phyloP scores from a whole-genome alignment of 2,329 filamentous ascomycete genomes.

The Neofusicoccum cordaticola region DNA sequence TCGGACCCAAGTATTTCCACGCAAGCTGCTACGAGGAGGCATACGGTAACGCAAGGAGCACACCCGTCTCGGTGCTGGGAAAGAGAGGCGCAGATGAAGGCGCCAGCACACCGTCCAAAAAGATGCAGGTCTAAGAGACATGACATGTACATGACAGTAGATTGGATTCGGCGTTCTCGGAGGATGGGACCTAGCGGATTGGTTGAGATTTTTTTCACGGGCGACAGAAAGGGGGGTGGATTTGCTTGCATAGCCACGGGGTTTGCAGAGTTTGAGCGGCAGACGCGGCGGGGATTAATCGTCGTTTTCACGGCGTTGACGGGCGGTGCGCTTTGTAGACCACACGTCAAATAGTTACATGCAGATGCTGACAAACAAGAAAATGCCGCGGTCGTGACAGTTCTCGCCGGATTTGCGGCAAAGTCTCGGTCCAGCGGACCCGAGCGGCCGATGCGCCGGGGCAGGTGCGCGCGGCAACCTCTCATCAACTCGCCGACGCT shows the following conservation, averaged over 20 bases:
- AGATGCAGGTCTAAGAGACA: constrained; percentile 12
- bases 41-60: constrained; percentile 27
- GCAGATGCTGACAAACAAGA: background rate
- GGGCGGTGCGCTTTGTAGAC: background rate
- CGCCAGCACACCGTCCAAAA: constrained; percentile 6
- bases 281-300: background rate
- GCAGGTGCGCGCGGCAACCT: background rate
- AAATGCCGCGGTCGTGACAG: background rate
- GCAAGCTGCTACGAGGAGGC: constrained; percentile 79
- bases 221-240: background rate
- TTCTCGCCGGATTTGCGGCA: background rate
- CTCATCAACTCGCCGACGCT: constrained; percentile 1
- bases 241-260: constrained; percentile 4
- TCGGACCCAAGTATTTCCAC: constrained; percentile 81
- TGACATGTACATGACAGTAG: constrained; percentile 15
- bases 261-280: background rate
- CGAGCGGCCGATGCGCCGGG: background rate
- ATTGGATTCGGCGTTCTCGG: constrained; percentile 15
- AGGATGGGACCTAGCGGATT: background rate
- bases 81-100: constrained; percentile 26
- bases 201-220: background rate
- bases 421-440: background rate
- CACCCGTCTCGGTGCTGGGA: constrained; percentile 36
- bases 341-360: background rate
- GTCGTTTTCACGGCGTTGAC: background rate